Conservation (phyloP, 129 eudicot species). For the Logfia minima region DNA sequence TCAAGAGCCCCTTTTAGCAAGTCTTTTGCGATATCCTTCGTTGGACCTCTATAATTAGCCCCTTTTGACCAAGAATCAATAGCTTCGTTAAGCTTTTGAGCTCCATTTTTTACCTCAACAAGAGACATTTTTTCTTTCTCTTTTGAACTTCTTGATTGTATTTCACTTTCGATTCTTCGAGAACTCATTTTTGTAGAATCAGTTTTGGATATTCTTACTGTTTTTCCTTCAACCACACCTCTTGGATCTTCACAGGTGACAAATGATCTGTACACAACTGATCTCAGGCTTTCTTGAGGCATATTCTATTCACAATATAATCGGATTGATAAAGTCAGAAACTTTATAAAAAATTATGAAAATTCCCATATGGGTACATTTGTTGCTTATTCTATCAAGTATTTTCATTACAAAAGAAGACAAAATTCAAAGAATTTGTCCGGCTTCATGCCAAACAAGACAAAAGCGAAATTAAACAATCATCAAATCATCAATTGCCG, state of each 20-base stretch:
- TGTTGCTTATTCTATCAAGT: slow-evolving; percentile 24
- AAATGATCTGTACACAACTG: slow-evolving; percentile 79
- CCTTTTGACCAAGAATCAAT: slow-evolving; percentile 68
- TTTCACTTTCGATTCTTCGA: slow-evolving; percentile 29
- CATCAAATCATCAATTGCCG: slow-evolving; percentile 41
- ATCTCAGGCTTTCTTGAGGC: slow-evolving; percentile 80
- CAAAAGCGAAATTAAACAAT: slow-evolving; percentile 35
- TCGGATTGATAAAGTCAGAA: slow-evolving; percentile 48
- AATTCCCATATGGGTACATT: slow-evolving; percentile 24
- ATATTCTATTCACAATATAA: slow-evolving; percentile 51
- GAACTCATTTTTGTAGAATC: slow-evolving; percentile 37
- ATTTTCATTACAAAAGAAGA: slow-evolving; percentile 19
- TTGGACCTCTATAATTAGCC: slow-evolving; percentile 35
- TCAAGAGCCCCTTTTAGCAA: slow-evolving; percentile 80
- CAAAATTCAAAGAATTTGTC: slow-evolving; percentile 36
- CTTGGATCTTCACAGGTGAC: slow-evolving; percentile 93
- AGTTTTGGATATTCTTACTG: slow-evolving; percentile 56
- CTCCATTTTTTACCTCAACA: slow-evolving; percentile 64
- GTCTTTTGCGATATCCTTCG: slow-evolving; percentile 58
- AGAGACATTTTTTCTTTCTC: slow-evolving; percentile 40
- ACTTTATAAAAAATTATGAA: slow-evolving; percentile 20
- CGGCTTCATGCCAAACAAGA: slow-evolving; percentile 36
- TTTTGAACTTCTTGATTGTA: slow-evolving; percentile 31
- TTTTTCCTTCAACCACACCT: slow-evolving; percentile 72
- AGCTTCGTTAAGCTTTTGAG: slow-evolving; percentile 58